These are phyloP conservation scores for Nigrospora sphaerica DNA, from an alignment of 2,329 filamentous ascomycete species.

Conservation along the genomic window DNA sequence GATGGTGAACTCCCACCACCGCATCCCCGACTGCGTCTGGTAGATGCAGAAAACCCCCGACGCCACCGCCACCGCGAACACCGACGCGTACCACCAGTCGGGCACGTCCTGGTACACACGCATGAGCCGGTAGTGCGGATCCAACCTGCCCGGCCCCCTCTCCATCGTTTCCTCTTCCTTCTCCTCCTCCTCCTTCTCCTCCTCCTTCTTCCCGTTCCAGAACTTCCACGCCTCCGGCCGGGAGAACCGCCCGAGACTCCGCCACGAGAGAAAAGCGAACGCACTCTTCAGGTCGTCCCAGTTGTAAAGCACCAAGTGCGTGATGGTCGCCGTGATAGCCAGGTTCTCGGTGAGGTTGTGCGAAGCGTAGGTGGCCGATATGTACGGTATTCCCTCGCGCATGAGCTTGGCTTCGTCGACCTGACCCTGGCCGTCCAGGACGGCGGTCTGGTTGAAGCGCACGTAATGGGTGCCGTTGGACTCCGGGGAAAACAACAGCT, in stretches of 20 bases:
- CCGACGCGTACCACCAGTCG: slow-evolving; percentile 31
- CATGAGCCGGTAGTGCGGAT: slow-evolving; percentile 36
- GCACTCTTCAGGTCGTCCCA: slow-evolving; percentile 27
- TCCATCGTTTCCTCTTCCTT: background rate
- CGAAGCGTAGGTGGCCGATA: slow-evolving; percentile 30
- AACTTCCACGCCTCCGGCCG: background rate
- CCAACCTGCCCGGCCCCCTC: slow-evolving; percentile 14
- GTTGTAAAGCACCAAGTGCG: slow-evolving; percentile 34
- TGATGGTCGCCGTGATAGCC: slow-evolving; percentile 36
- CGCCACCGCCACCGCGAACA: slow-evolving; percentile 24
- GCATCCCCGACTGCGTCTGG: slow-evolving; percentile 24
- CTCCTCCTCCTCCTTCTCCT: background rate
- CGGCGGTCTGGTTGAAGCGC: slow-evolving; percentile 33
- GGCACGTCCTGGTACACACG: slow-evolving; percentile 32
- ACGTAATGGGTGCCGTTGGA: background rate
- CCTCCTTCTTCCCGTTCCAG: background rate
- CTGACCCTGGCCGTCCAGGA: slow-evolving; percentile 30
- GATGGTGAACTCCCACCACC: slow-evolving; percentile 35
- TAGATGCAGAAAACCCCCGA: slow-evolving; percentile 32
- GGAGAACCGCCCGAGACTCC: background rate
- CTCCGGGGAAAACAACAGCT: background rate
- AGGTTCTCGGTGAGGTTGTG: slow-evolving; percentile 37
- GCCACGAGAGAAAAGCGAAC: slow-evolving; percentile 16
- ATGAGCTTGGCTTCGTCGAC: slow-evolving; percentile 27
- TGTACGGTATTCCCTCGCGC: slow-evolving; percentile 29